These are phyloP conservation scores for Suillus luteus DNA, from an alignment of 768 basidiomycete species.

Conservation along the genomic window DNA sequence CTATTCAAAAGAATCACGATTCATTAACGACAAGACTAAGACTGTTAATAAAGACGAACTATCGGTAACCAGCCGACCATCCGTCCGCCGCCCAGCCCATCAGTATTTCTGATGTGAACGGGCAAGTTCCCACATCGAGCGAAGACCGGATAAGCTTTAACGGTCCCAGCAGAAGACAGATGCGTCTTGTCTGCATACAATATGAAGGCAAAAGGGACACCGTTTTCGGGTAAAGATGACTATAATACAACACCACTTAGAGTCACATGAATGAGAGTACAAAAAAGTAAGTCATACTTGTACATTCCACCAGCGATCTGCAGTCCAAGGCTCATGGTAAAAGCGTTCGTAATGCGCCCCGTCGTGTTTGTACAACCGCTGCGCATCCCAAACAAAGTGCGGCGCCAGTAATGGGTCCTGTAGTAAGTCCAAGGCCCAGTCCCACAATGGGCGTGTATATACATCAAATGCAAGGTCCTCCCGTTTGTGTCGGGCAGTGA, in stretches of 20 bases:
- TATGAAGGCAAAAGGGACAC: conserved; percentile 33
- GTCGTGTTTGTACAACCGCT: conserved; percentile 30
- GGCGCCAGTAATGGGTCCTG: conserved; percentile 11
- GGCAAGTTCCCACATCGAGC: conserved; percentile 36
- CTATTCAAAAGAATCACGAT: neutral
- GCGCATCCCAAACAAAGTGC: conserved; percentile 36
- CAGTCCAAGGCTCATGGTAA: conserved; percentile 41
- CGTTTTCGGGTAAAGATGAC: conserved; percentile 11
- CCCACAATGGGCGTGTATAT: conserved; percentile 9
- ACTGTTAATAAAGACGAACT: conserved; percentile 33
- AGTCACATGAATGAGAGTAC: neutral
- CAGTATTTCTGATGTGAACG: conserved; percentile 34
- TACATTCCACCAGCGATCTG: conserved; percentile 36
- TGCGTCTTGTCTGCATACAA: conserved; percentile 44
- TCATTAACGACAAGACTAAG: neutral
- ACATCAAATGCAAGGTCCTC: neutral
- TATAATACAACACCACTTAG: neutral
- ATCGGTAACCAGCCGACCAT: conserved; percentile 43
- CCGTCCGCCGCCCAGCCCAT: conserved; percentile 34
- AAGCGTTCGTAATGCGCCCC: conserved; percentile 29
- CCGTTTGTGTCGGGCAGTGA: neutral
- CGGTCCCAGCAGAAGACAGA: conserved; percentile 39
- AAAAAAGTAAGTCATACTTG: conserved; percentile 31
- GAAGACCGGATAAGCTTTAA: conserved; percentile 41
- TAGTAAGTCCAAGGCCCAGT: conserved; percentile 16